Evolutionary conservation across 2,329 filamentous ascomycete genomes (phyloP), one percentile per base, ranked within the genome.

Genomic region (Zymoseptoria brevis): DNA sequence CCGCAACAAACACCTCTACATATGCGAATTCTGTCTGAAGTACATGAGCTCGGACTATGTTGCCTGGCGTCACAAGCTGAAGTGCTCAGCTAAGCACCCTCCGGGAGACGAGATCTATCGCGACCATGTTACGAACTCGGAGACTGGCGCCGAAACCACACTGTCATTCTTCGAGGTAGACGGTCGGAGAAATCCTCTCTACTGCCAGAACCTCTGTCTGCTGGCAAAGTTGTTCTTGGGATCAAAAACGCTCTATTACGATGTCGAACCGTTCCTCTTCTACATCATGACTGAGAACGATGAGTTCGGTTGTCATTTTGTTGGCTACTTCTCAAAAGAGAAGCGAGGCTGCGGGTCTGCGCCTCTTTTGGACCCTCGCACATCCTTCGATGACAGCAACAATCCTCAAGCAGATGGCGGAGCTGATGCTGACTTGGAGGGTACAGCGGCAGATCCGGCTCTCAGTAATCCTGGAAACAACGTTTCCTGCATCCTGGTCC

Each of bases 1-100:
- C 73, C 86, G 93, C 64, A 97, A 99, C 72, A 87, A 90, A 29
- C 89, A 96, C 45, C 82, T 99, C n/a, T 97, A 96, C 75, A 97
- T 99, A 64, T 99, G 94, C 80, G 95, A 99, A 74, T 99, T 97
- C 74, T 99, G 94, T 73, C 80, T 99, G 61, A 99, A 97, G 76
- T 99, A 99, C 77, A 96, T 99, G 91, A 96, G 95, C 74, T 97
- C 94, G 19, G 93, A 96, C 73, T 97, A 96, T 69, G 94, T 99
- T 26, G 93, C 94, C 13, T 97, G 93, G 90, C 85, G 94, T 56
- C 94, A 99, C 75, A 97, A 97, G 75, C 75, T 81, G 68, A 99
- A 99, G 77, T 99, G 94, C 68, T 89, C 90, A 5, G 91, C 91
- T 41, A 97, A 97, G 73, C 92, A 97, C 70, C 95, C 94, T 3